Conservation (phyloP, 345 rosid species). For the Ceriops zippeliana region DNA sequence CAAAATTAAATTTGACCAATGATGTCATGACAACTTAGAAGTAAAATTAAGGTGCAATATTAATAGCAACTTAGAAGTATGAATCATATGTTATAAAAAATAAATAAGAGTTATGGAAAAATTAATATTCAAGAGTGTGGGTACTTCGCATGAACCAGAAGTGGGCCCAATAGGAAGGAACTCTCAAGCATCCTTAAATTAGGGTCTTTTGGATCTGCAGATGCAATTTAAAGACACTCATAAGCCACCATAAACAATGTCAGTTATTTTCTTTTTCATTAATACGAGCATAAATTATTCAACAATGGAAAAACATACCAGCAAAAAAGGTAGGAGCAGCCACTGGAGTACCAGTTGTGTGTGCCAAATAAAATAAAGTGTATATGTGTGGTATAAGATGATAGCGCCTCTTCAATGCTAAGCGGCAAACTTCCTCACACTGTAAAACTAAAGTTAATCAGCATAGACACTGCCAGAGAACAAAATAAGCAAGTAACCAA, state of each 20-base stretch:
- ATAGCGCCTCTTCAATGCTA: slow-evolving; percentile 80
- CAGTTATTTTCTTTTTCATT: not conserved
- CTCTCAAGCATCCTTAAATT: slow-evolving; percentile 63
- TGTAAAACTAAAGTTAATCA: slow-evolving; percentile 26
- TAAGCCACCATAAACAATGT: not conserved
- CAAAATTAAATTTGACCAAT: too few species aligned
- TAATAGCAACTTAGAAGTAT: too few species aligned
- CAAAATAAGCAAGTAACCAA: not conserved
- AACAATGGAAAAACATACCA: slow-evolving; percentile 42
- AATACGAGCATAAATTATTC: slow-evolving; percentile 8
- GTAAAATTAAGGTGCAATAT: too few species aligned
- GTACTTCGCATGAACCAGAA: slow-evolving; percentile 70
- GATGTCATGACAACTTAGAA: too few species aligned
- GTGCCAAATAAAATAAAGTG: slow-evolving; percentile 82
- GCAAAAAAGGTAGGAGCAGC: slow-evolving; percentile 80
- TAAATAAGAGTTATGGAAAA: not conserved
- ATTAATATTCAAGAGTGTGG: slow-evolving; percentile 12
- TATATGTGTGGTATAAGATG: slow-evolving; percentile 52
- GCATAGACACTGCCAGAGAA: not conserved
- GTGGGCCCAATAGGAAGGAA: slow-evolving; percentile 79
- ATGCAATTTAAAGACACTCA: slow-evolving; percentile 5
- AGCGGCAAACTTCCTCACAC: slow-evolving; percentile 94
- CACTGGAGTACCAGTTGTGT: slow-evolving; percentile 68
- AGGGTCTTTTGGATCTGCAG: slow-evolving; percentile 71
- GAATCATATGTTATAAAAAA: too few species aligned